Base-by-base conservation (phyloP, 2,329 filamentous ascomycete genomes). In the Pseudocercospora ulei region DNA sequence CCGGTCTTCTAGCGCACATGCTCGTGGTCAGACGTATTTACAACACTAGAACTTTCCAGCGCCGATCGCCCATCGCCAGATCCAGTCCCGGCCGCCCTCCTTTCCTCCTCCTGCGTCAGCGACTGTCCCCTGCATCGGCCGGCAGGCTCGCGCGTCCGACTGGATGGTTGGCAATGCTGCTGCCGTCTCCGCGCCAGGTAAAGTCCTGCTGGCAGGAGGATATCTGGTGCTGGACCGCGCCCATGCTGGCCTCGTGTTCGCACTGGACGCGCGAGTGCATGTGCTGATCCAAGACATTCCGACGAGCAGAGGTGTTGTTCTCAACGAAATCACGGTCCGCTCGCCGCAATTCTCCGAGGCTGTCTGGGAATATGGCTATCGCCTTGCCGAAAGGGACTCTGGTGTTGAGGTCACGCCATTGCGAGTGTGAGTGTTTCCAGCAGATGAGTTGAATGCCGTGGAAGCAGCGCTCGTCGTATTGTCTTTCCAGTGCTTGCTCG, bases 181-280 rank as follows among this genome's bases (percentile, higher is more conserved):
- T 27, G 55, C 66, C 47, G 75, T 93, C 50, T 96, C 90, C 47
- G 88, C 90, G 13, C 90, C 90, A 11, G 90, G 90, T 53, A 98
- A 98, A 68, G 90, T 98, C 44, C 75, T 98, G 49, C 74, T 96
- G 38, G 85, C 88, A 3, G 90, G 90, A 48, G 90, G 90, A 46
- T 98, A 96, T 64, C 77, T 96, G 29, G 88, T 95, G 13, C 78
- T 98, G 29, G 88, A 96, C 66, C 77, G 83, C 45, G 69, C 73
- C 45, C 86, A 95, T 63, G 90, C 82, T 2, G 88, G 80, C 22
- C 67, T 77, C 11, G 75, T 79, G 3, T 77, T 78, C 52, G 75
- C 73, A 19, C 68, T 80, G 35, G 69, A 78, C 57, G 75, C 76
- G 29, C 66, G 76, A 40, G 78, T 80, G 20, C 75, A 79, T 56